Evolutionary conservation across 495 filamentous ascomycete species (phyloP).

Genomic region (Parachaetomium inaequale): DNA sequence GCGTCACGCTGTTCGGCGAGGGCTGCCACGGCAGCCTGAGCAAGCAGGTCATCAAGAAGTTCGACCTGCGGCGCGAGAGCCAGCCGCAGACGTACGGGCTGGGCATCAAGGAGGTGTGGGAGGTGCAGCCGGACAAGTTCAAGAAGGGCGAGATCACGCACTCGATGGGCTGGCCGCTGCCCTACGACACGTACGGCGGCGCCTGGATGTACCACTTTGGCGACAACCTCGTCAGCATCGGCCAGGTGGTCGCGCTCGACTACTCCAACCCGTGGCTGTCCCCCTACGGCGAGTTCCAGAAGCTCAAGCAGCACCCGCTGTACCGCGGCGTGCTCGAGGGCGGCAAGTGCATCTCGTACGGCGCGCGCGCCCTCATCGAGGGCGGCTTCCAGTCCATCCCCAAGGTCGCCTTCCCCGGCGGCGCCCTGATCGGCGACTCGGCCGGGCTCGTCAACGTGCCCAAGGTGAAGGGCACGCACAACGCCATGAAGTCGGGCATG

Average conservation of each 20-base stretch:
- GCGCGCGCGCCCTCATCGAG: slow-evolving; percentile 87
- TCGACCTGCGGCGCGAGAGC: slow-evolving; percentile 81
- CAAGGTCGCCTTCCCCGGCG: slow-evolving; percentile 92
- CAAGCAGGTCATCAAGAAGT: slow-evolving; percentile 95
- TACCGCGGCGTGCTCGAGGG: slow-evolving; percentile 80
- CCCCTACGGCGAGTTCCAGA: slow-evolving; percentile 95
- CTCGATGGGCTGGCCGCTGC: slow-evolving; percentile 90
- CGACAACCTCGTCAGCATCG: slow-evolving; percentile 92
- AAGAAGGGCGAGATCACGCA: slow-evolving; percentile 79
- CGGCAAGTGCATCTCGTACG: slow-evolving; percentile 97
- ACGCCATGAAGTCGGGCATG: slow-evolving; percentile 97
- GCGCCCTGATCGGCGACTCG: slow-evolving; percentile 92
- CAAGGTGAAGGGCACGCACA: slow-evolving; percentile 98
- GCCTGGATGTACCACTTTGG: slow-evolving; percentile 99
- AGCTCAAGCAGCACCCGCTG: slow-evolving; percentile 94
- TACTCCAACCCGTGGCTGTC: slow-evolving; percentile 96
- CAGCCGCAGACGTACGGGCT: slow-evolving; percentile 93
- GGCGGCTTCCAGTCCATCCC: slow-evolving; percentile 97
- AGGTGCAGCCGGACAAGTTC: slow-evolving; percentile 91
- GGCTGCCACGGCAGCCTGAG: slow-evolving; percentile 95
- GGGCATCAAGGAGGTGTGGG: slow-evolving; percentile 96
- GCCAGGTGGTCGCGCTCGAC: slow-evolving; percentile 90
- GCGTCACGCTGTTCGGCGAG: slow-evolving; percentile 90
- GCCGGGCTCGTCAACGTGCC: slow-evolving; percentile 97
- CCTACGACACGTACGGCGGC: slow-evolving; percentile 87